phyloP scores from a whole-genome alignment of 495 filamentous ascomycete genomes.

The Penicillium malachiteum region DNA sequence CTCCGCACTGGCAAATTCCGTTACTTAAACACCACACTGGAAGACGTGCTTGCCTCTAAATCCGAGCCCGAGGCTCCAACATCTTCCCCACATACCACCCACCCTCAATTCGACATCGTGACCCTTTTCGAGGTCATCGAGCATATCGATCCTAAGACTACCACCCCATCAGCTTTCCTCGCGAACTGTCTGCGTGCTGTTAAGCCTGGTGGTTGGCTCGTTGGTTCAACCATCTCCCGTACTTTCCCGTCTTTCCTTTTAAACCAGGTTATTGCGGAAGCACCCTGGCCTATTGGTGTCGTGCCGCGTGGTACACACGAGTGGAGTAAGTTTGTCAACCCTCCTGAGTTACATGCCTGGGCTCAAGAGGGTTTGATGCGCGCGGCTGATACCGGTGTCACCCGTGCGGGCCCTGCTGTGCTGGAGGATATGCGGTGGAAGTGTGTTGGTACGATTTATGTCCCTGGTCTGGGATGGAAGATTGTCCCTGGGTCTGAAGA shows the following conservation, averaged over 20 bases:
- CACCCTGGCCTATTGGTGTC: conserved; percentile 69
- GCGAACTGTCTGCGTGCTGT: conserved; percentile 66
- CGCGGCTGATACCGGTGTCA: conserved; percentile 35
- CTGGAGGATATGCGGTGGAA: conserved; percentile 62
- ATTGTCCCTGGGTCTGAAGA: conserved; percentile 78
- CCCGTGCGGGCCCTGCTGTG: conserved; percentile 52
- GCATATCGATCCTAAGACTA: conserved; percentile 61
- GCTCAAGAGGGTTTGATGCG: conserved; percentile 47
- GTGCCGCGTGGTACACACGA: conserved; percentile 93
- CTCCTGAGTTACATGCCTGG: conserved; percentile 70
- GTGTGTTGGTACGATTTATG: conserved; percentile 69
- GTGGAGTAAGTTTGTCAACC: conserved; percentile 93
- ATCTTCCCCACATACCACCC: background rate
- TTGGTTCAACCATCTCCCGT: conserved; percentile 86
- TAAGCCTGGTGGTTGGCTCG: conserved; percentile 87
- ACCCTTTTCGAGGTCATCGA: conserved; percentile 93
- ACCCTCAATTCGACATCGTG: conserved; percentile 64
- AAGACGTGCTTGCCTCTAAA: conserved; percentile 51
- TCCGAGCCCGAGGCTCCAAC: conserved; percentile 3
- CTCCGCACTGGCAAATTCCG: conserved; percentile 54
- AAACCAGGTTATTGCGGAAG: conserved; percentile 91
- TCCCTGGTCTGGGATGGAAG: conserved; percentile 90
- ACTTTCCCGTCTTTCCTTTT: conserved; percentile 84
- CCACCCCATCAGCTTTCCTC: conserved; percentile 68
- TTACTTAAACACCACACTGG: conserved; percentile 72